A percentile compares a stretch with the other conserved stretches of the same genome.
These are phyloP conservation scores for Yamadazyma membranifaciens DNA, from an alignment of 1,139 yeast genomes.

Conservation along the genomic window DNA sequence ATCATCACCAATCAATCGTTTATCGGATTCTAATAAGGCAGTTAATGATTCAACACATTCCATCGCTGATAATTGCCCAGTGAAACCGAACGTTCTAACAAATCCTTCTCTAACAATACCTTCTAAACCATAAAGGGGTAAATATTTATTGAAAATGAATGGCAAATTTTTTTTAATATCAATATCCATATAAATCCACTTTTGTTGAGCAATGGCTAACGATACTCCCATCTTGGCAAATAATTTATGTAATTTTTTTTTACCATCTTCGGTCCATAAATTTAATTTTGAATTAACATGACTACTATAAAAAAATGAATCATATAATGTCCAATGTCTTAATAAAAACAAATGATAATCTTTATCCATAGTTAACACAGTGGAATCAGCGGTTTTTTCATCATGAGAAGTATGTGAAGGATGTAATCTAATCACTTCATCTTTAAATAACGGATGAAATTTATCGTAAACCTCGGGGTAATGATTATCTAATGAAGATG, in stretches of 20 bases:
- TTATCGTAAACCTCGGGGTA: constrained; percentile 77
- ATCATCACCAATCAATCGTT: constrained; percentile 21
- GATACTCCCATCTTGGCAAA: constrained; percentile 97
- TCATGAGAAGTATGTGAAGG: constrained; percentile 23
- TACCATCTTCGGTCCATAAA: constrained; percentile 91
- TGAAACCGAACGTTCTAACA: constrained; percentile 78
- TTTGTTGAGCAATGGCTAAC: constrained; percentile 81
- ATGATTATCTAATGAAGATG: constrained; percentile 73
- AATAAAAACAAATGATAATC: constrained; percentile 85
- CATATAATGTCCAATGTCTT: constrained; percentile 92
- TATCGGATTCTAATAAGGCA: constrained; percentile 76
- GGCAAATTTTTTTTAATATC: constrained; percentile 73
- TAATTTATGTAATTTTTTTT: constrained; percentile 80
- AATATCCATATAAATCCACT: constrained; percentile 89
- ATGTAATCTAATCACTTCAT: constrained; percentile 75
- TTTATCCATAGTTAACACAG: constrained; percentile 64
- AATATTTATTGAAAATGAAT: constrained; percentile 63
- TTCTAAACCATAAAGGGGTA: constrained; percentile 77
- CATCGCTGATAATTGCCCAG: constrained; percentile 86
- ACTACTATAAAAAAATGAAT: constrained; percentile 84
- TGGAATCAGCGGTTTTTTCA: constrained; percentile 61
- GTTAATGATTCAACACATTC: constrained; percentile 89
- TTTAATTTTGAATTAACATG: constrained; percentile 85
- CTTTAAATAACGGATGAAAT: constrained; percentile 70
- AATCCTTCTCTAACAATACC: constrained; percentile 86